Conservation (phyloP, 805 yeast genomes). For the Brettanomyces anomalus region DNA sequence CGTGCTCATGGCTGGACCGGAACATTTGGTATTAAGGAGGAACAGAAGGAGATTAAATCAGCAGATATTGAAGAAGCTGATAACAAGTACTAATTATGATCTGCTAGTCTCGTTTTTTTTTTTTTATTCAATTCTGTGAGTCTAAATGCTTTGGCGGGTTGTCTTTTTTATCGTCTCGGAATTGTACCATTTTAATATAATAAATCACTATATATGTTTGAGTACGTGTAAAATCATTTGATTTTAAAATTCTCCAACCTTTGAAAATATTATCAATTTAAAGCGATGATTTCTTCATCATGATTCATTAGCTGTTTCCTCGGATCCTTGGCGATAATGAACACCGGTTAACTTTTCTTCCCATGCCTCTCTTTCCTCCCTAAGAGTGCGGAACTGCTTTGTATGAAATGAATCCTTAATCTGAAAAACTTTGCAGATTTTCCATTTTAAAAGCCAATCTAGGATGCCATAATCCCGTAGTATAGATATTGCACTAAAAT, state of each 20-base stretch:
- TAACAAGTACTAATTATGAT: background rate
- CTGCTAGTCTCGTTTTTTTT: background rate
- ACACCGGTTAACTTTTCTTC: constrained; percentile 1
- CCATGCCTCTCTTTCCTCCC: constrained; percentile 20
- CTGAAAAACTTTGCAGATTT: constrained; percentile 39
- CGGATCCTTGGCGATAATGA: too few relatives aligned
- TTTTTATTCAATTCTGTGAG: too few relatives aligned
- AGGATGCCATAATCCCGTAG: constrained; percentile 61
- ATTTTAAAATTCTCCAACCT: too few relatives aligned
- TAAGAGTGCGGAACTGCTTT: constrained; percentile 9
- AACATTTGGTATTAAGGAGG: constrained; percentile 26
- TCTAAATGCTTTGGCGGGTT: too few relatives aligned
- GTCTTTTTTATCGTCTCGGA: too few relatives aligned
- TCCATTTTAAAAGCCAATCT: constrained; percentile 54
- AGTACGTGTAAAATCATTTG: too few relatives aligned
- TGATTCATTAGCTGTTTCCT: too few relatives aligned
- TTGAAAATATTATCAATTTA: too few relatives aligned
- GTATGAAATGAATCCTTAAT: constrained; percentile 48
- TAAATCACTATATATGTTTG: too few relatives aligned
- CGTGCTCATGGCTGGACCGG: constrained; percentile 41
- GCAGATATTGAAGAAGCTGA: background rate
- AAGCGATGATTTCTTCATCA: too few relatives aligned
- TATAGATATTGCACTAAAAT: constrained; percentile 43
- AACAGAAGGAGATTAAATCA: background rate
- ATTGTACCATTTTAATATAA: too few relatives aligned